Base-by-base conservation (phyloP, 2,329 filamentous ascomycete species). In the Sphaerulina populicola region DNA sequence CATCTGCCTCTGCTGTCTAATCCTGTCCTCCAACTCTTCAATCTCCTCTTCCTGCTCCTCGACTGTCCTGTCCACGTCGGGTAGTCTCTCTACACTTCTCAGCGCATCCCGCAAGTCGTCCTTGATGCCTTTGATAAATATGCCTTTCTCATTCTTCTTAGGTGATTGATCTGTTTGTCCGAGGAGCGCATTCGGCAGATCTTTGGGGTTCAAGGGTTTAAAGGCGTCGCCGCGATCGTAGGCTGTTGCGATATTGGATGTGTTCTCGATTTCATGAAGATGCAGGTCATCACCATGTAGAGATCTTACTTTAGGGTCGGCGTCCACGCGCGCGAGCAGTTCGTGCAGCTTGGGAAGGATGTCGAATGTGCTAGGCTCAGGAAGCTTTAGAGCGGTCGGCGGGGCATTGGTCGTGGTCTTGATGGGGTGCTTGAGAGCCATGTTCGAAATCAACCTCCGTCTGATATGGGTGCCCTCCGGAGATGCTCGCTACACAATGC, bases 311-410 rank as follows among this genome's bases (percentile, higher is more conserved):
- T 54, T 54, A 27, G 55, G 51, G 18, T 55, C 40, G 3, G 49
- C 47, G 38, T 65, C 66, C 47, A 96, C 78, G 45, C 86, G 86
- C 58, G 81, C 76, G 55, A 96, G 81, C 59, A 94, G 80, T 53
- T 82, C 77, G 63, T 88, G 83, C 48, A 96, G 80, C 63, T 89
- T 82, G 23, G 89, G 88, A 48, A 94, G 79, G 60, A 88, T 81
- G 73, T 95, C 90, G 72, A 96, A 88, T 44, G 82, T 81, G 68
- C 90, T 84, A 27, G 90, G 86, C 44, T 86, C 79, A 56, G 93
- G 85, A 50, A 84, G 81, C 64, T 55, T 54, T 21, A 53, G 40
- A n/a, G 46, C 39, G 21, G 44, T 40, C 33, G 53, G 11, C 29
- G 46, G 46, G 49, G 54, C 44, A 52, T 57, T 57, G 45, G 55